Percentiles rank a stretch among this genome's conserved stretches.
These are phyloP conservation scores for Penicillium maclennaniae DNA, from an alignment of 495 filamentous ascomycete species.

Conservation along the genomic window DNA sequence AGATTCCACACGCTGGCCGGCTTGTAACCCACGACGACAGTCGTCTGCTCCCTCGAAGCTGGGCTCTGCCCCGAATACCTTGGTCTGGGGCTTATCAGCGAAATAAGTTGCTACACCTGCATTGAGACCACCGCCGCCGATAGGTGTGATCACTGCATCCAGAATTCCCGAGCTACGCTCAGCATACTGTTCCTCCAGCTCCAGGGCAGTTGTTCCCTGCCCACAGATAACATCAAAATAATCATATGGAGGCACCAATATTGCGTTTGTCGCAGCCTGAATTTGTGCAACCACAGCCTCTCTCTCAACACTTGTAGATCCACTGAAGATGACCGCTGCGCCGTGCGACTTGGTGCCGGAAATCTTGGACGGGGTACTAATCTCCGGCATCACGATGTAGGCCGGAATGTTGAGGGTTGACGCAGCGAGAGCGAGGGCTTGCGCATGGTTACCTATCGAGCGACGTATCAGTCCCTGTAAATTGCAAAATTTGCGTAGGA, in stretches of 20 bases:
- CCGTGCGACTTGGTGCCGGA: conserved; percentile 73
- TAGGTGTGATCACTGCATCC: conserved; percentile 79
- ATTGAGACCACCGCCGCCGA: conserved; percentile 87
- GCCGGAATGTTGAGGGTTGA: conserved; percentile 60
- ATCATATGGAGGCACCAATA: conserved; percentile 85
- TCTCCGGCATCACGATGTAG: conserved; percentile 86
- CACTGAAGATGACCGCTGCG: conserved; percentile 76
- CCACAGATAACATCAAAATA: conserved; percentile 87
- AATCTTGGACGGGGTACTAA: conserved; percentile 81
- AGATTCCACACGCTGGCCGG: conserved; percentile 54
- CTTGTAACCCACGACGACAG: conserved; percentile 60
- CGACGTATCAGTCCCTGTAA: not conserved
- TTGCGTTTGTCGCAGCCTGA: conserved; percentile 63
- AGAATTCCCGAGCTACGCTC: conserved; percentile 40
- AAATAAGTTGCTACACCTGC: conserved; percentile 76
- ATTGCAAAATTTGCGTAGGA: not conserved
- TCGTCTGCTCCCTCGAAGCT: conserved; percentile 83
- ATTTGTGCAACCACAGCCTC: conserved; percentile 70
- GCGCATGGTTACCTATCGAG: conserved; percentile 77
- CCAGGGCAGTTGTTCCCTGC: conserved; percentile 84
- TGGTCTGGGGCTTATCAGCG: conserved; percentile 53
- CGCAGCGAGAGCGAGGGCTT: conserved; percentile 88
- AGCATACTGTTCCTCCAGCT: conserved; percentile 67
- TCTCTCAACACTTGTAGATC: conserved; percentile 73
- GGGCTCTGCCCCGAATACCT: conserved; percentile 90